phyloP scores from a whole-genome alignment of 1,284 basidiomycete genomes.

The Heterobasidion irregulare region DNA sequence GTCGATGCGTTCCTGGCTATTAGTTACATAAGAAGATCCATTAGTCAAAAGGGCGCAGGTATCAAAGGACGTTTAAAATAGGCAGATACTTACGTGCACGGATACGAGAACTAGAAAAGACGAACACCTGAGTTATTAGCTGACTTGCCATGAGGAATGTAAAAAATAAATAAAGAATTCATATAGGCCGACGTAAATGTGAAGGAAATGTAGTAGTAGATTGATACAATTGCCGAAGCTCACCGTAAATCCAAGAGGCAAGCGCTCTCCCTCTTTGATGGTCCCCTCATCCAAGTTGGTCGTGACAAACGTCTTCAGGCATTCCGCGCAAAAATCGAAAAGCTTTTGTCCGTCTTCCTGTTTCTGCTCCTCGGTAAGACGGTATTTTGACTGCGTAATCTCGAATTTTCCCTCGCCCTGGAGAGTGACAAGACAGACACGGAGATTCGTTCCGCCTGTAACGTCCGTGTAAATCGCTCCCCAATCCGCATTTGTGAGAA shows the following conservation, averaged over 20 bases:
- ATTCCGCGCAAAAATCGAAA: slow-evolving; percentile 97
- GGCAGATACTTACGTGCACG: slow-evolving; percentile 61
- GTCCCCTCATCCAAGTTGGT: slow-evolving; percentile 62
- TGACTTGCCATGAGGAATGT: not conserved
- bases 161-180: not conserved
- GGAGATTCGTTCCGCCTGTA: slow-evolving; percentile 88
- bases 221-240: slow-evolving; percentile 21
- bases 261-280: slow-evolving; percentile 60
- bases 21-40: not conserved
- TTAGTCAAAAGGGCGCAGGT: not conserved
- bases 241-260: slow-evolving; percentile 93
- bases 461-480: not conserved
- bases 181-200: not conserved
- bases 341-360: slow-evolving; percentile 92
- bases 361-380: slow-evolving; percentile 96
- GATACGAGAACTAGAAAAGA: slow-evolving; percentile 77
- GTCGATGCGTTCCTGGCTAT: slow-evolving; percentile 86
- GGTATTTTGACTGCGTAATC: slow-evolving; percentile 96
- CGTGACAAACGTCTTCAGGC: slow-evolving; percentile 82
- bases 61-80: slow-evolving; percentile 6
- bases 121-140: slow-evolving; percentile 11
- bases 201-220: not conserved
- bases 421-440: slow-evolving; percentile 93
- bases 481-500: not conserved
- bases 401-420: slow-evolving; percentile 94